phyloP scores from a whole-genome alignment of 2,329 filamentous ascomycete genomes.

The Periconia macrospinosa region DNA sequence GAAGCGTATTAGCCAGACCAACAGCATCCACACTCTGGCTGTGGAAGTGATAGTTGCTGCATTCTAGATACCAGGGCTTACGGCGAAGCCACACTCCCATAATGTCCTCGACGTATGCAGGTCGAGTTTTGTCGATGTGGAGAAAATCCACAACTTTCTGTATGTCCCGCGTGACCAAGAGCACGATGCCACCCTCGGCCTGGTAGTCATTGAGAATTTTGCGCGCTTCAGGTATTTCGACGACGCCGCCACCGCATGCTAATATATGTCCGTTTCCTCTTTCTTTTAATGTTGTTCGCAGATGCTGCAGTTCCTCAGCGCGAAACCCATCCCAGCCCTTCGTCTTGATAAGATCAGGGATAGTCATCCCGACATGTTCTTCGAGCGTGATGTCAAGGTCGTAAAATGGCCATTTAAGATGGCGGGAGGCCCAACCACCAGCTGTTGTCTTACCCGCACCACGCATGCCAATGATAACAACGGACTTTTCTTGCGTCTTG shows the following conservation, averaged over 20 bases:
- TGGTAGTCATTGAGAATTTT: constrained; percentile 74
- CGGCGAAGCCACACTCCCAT: constrained; percentile 86
- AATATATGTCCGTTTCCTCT: constrained; percentile 78
- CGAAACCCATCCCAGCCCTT: constrained; percentile 89
- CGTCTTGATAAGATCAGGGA: constrained; percentile 80
- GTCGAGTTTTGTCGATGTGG: constrained; percentile 83
- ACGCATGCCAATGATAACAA: constrained; percentile 96
- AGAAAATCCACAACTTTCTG: constrained; percentile 87
- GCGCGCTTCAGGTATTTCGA: constrained; percentile 81
- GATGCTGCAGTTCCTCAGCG: constrained; percentile 71
- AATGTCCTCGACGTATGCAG: constrained; percentile 91
- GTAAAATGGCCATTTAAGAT: constrained; percentile 74
- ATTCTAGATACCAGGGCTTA: constrained; percentile 86
- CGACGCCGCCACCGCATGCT: constrained; percentile 90
- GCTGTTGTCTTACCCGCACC: constrained; percentile 96
- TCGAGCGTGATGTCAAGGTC: constrained; percentile 92
- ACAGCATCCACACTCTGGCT: constrained; percentile 66
- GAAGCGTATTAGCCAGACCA: constrained; percentile 56
- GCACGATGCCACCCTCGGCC: constrained; percentile 76
- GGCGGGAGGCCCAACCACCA: constrained; percentile 78
- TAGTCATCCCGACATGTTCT: constrained; percentile 69
- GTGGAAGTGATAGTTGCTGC: constrained; percentile 93
- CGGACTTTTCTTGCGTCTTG: constrained; percentile 60
- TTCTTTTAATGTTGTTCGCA: constrained; percentile 74
- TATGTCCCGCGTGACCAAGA: constrained; percentile 86